phyloP scores from a whole-genome alignment of 495 filamentous ascomycete genomes.

The Hyaloscypha hepaticicola region DNA sequence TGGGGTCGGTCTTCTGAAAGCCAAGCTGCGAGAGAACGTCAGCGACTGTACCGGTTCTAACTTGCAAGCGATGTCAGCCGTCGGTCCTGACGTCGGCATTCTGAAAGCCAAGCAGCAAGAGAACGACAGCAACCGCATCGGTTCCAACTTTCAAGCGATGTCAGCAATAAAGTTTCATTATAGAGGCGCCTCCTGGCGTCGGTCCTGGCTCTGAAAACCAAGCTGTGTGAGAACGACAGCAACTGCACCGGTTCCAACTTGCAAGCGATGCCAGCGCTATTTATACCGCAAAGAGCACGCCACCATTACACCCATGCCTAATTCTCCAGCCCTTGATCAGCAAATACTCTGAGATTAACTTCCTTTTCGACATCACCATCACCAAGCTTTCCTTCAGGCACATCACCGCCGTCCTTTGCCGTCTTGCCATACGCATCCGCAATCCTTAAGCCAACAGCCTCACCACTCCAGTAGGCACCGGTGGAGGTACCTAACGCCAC shows the following conservation, averaged over 20 bases:
- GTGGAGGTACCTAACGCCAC: slow-evolving; percentile 83
- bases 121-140: neutral
- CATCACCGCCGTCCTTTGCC: neutral
- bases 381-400: neutral
- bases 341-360: neutral
- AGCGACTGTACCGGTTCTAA: no score
- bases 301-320: neutral
- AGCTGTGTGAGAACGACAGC: no score
- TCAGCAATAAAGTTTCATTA: no score
- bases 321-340: neutral
- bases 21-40: neutral
- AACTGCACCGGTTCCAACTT: no score
- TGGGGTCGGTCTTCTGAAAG: neutral
- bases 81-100: no score
- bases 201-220: neutral
- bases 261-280: neutral
- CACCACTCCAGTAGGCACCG: slow-evolving; percentile 91
- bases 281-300: neutral
- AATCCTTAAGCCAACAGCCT: slow-evolving; percentile 64
- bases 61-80: no score
- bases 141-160: no score
- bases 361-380: neutral
- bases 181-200: no score
- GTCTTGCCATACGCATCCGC: slow-evolving; percentile 39
- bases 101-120: neutral